Evolutionary conservation across 2,329 filamentous ascomycete genomes (phyloP), one percentile per base, ranked within the genome.

Genomic region (Fusarium cyanostomum): DNA sequence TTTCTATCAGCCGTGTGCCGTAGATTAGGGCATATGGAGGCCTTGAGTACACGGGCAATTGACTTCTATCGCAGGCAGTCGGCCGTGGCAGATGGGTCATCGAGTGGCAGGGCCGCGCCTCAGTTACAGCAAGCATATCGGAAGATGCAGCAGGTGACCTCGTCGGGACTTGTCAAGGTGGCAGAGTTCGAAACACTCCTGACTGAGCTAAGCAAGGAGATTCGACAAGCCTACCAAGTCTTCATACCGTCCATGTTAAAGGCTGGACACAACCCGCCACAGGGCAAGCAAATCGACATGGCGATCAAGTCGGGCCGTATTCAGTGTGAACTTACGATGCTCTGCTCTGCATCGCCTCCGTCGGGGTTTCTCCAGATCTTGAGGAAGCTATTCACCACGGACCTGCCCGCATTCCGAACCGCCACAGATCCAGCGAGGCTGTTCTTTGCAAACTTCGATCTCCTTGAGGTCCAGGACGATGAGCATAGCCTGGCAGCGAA

Each of bases 1-100:
- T 89, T 94, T 62, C 80, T 96, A 18, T 86, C 86, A 24, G 87
- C 90, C 27, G 81, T 88, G 43, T 91, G 87, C 73, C 87, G 87
- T 35, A 85, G 88, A 27, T 80, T 93, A 18, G 75, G 78, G 5
- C 83, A 87, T 61, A 78, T 91, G 64, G 81, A 87, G 51, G 65
- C 64, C 5, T 74, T 86, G 8, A 82, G 82, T 35, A 75, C 74
- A 30, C 76, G 79, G 37, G 82, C 84, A 3, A 80, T 82, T 10
- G 78, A 80, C 5, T 86, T 81, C 70, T 86, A 82, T 64, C 80
- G 84, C 58, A 75, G 72, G 46, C 74, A 81, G 46, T 77, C 80
- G 12, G 78, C 79, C 2, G 58, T 67, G 12, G 75, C 78, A 16
- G 78, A 81, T 45, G 74, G 78, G 52, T 60, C 77, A 12, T 71